These are phyloP conservation scores for Amylostereum chailletii DNA, from an alignment of 1,284 basidiomycete genomes.

Conservation along the genomic window DNA sequence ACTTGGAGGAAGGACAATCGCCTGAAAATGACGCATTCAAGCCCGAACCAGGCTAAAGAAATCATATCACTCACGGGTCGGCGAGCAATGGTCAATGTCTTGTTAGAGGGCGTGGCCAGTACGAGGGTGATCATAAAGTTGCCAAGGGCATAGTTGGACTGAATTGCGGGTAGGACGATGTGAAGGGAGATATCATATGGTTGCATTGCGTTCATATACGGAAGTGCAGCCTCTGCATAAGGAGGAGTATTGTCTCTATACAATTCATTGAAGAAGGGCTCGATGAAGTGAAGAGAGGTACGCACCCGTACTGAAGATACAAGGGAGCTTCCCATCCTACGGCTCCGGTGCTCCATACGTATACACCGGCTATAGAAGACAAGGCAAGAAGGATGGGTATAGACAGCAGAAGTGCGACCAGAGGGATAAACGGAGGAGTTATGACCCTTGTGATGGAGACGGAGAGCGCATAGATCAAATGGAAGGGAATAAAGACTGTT, in stretches of 20 bases:
- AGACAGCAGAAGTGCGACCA: constrained; percentile 49
- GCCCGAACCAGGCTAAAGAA: neutral
- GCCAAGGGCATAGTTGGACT: constrained; percentile 60
- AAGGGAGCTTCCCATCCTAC: constrained; percentile 57
- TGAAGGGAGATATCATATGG: constrained; percentile 64
- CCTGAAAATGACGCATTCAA: constrained; percentile 28
- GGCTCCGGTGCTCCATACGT: constrained; percentile 64
- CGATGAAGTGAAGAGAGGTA: constrained; percentile 5
- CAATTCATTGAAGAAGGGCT: neutral
- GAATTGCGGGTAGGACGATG: constrained; percentile 56
- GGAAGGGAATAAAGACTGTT: no score
- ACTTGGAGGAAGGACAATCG: constrained; percentile 43
- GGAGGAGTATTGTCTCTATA: constrained; percentile 53
- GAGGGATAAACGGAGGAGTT: constrained; percentile 49
- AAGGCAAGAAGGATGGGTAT: constrained; percentile 52
- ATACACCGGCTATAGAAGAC: constrained; percentile 56
- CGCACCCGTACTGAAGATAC: constrained; percentile 71
- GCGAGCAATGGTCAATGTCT: constrained; percentile 47
- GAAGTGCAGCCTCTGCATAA: constrained; percentile 46
- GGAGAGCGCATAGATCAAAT: no score
- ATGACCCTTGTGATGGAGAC: constrained; percentile 8
- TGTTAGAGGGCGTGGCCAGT: constrained; percentile 47
- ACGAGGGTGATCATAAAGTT: constrained; percentile 73
- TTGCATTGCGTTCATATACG: constrained; percentile 45
- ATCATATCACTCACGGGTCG: constrained; percentile 46